phyloP scores from a whole-genome alignment of 2,329 filamentous ascomycete genomes.

The Hymenoscyphus fructigenus region DNA sequence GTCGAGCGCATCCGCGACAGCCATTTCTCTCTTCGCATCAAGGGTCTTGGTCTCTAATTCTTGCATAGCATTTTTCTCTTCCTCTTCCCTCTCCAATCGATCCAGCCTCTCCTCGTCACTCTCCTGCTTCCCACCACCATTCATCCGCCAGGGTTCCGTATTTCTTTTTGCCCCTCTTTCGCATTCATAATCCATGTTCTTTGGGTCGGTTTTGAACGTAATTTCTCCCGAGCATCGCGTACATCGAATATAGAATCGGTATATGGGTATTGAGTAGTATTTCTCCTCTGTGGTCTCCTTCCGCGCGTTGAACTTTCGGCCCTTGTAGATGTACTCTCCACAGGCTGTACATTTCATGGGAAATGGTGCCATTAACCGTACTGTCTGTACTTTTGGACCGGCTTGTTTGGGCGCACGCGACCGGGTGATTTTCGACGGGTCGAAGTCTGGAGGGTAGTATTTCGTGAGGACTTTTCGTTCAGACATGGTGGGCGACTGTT shows the following conservation, averaged over 20 bases:
- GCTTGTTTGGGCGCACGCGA: slow-evolving; percentile 67
- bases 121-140: slow-evolving; percentile 61
- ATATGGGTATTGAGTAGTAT: slow-evolving; percentile 86
- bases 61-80: slow-evolving; percentile 88
- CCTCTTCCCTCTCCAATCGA: slow-evolving; percentile 74
- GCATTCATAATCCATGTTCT: slow-evolving; percentile 86
- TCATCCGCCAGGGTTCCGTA: slow-evolving; percentile 81
- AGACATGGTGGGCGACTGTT: slow-evolving; percentile 59
- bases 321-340: slow-evolving; percentile 86
- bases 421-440: slow-evolving; percentile 76
- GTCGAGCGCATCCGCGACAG: slow-evolving; percentile 90
- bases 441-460: slow-evolving; percentile 76
- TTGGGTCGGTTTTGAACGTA: slow-evolving; percentile 91
- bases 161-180: slow-evolving; percentile 84
- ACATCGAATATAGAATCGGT: slow-evolving; percentile 87
- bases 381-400: slow-evolving; percentile 79
- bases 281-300: slow-evolving; percentile 91
- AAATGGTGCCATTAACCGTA: slow-evolving; percentile 89
- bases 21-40: slow-evolving; percentile 94
- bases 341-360: slow-evolving; percentile 69
- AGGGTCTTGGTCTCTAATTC: slow-evolving; percentile 91
- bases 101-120: slow-evolving; percentile 86
- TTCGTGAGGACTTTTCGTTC: slow-evolving; percentile 77
- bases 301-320: slow-evolving; percentile 90
- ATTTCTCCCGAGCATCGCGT: slow-evolving; percentile 85